Evolutionary conservation across 2,329 filamentous ascomycete species (phyloP), one percentile per base, ranked within the genome.

Genomic region (Madurella mycetomatis): DNA sequence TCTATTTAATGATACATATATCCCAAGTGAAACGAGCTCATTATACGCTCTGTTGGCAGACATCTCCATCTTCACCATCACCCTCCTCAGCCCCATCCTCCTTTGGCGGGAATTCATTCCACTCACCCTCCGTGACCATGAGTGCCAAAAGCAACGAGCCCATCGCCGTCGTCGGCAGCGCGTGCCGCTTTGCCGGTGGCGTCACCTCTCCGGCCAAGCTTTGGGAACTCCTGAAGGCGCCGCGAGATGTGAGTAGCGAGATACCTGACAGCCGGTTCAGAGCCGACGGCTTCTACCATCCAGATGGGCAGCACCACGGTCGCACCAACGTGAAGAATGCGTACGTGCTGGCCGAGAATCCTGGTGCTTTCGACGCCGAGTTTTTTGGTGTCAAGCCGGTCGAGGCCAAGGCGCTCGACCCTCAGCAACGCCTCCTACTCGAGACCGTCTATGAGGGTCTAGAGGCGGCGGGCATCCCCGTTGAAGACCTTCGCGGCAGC

Each of bases 121-220:
- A n/a, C n/a, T n/a, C n/a, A n/a, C n/a, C n/a, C n/a, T n/a, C n/a
- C n/a, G n/a, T n/a, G n/a, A n/a, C n/a, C n/a, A n/a, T n/a, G n/a
- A n/a, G n/a, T n/a, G n/a, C n/a, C n/a, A n/a, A n/a, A n/a, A n/a
- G n/a, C n/a, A n/a, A n/a, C n/a, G 44, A 53, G 41, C 62, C 62
- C 16, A 66, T 69, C 39, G 67, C 66, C 50, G 61, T 69, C 13
- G 59, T 69, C 47, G 67, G 67, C 52, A 64, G 60, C 41, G 62
- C 47, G 30, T 69, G 65, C 41, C 64, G 66, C 9, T 61, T 68
- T 18, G 61, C 66, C 15, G 66, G 67, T 15, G 56, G 55, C 18
- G 55, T 60, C n/a, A 52, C 53, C 18, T 62, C 53, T 18, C 64
- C 65, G 9, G 60, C 61, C 9, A 60, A 64, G 34, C 60, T 69